Evolutionary conservation across 345 rosid genomes (phyloP).

Genomic region (Angophora floribunda): DNA sequence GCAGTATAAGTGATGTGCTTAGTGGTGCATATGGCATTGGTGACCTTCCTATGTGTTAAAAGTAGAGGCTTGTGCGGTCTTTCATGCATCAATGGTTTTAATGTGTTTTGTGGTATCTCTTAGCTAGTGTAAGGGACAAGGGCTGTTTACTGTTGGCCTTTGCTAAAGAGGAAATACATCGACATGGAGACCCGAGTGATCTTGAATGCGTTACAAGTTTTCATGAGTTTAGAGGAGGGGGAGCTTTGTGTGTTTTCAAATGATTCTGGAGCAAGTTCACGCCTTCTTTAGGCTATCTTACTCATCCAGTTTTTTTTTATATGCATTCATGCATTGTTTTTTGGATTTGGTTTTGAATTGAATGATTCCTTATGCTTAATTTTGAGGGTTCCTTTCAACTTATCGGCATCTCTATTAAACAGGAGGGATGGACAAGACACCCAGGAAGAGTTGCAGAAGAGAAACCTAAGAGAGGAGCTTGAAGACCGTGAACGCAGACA

Average conservation of each 20-base stretch:
- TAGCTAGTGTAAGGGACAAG: neutral
- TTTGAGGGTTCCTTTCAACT: neutral
- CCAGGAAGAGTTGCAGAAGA: conserved; percentile 77
- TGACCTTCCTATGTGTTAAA: neutral
- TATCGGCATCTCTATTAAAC: neutral
- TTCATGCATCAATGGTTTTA: neutral
- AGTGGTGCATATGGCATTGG: neutral
- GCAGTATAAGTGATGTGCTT: neutral
- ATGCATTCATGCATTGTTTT: neutral
- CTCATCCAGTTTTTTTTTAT: neutral
- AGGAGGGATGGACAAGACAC: conserved; percentile 96
- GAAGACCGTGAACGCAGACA: conserved; percentile 89
- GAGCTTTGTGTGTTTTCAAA: neutral
- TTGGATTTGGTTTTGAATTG: neutral
- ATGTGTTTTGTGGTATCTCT: neutral
- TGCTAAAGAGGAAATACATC: neutral
- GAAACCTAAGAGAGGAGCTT: conserved; percentile 76
- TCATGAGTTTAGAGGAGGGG: neutral
- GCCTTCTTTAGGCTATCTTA: neutral
- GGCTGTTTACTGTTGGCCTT: neutral
- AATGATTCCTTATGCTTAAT: neutral
- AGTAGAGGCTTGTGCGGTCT: neutral
- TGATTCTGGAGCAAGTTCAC: neutral
- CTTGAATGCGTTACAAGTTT: neutral
- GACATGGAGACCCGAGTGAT: neutral